Evolutionary conservation across 1,284 basidiomycete species (phyloP), one percentile per base, ranked within the genome.

Genomic region (Abortiporus biennis): DNA sequence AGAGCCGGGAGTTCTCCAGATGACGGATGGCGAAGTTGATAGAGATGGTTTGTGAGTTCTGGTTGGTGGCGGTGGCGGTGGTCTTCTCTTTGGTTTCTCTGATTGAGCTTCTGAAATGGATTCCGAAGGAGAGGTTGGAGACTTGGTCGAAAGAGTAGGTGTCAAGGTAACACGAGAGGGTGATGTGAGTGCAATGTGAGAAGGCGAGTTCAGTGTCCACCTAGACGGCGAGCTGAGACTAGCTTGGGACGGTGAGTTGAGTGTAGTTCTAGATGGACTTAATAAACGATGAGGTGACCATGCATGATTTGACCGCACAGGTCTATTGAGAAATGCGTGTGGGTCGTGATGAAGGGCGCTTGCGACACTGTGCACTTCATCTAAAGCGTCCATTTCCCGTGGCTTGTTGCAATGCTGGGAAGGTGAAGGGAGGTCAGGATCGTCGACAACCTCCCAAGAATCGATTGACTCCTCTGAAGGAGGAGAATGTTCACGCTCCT

Each of bases 381-480:
- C 15, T 6, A 13, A 38, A 42, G n/a, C 27, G n/a, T n/a, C 9
- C 17, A 11, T 19, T 35, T 35, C 33, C 33, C 33, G 9, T 35
- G 11, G 16, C 17, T 11, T 19, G 11, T n/a, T n/a, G 9, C 12
- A 11, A 8, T 12, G 33, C 17, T 9, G 8, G 33, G 11, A 19
- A 35, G 16, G 33, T 35, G 9, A 8, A 9, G 33, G 33, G 16
- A n/a, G n/a, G n/a, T n/a, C n/a, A n/a, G n/a, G n/a, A n/a, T n/a
- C n/a, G 27, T 52, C 51, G 17, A 58, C 45, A 29, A 59, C 48
- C 15, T 59, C 57, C 57, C 58, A 58, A 17, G 44, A 41, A 2
- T 55, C 56, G 6, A 54, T 41, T 25, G 48, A 25, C n/a, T 55
- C 50, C 27, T 46, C 32, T 34, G 38, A 40, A 39, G 41, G 37